A percentile compares a stretch with the other conserved stretches of the same genome.
Conservation (phyloP, 352 stramenopile genomes). For the Elongisporangium senticosum region DNA sequence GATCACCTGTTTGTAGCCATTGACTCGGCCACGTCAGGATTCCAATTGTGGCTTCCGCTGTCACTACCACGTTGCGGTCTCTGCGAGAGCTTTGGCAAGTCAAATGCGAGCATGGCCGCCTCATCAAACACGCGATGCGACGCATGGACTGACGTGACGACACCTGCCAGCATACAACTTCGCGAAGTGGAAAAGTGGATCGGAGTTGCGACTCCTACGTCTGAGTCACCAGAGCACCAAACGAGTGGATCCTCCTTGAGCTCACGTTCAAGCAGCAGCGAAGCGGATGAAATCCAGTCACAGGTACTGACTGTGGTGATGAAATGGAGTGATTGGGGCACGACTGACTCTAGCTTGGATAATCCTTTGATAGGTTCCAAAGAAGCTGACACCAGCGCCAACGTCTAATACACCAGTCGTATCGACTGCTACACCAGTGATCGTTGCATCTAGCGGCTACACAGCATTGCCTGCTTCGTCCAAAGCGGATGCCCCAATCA, state of each 20-base stretch:
- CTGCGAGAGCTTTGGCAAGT: conserved; percentile 36
- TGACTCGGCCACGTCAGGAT: conserved; percentile 6
- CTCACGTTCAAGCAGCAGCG: background rate
- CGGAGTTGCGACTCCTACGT: background rate
- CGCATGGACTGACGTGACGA: background rate
- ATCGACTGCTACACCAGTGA: background rate
- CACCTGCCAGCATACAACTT: background rate
- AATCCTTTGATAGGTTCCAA: background rate
- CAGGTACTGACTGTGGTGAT: background rate
- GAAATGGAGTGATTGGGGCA: background rate
- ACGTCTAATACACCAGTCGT: background rate
- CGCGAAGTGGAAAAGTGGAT: background rate
- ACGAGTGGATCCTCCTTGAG: background rate
- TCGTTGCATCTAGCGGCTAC: background rate
- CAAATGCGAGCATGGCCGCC: background rate
- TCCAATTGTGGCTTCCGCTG: conserved; percentile 34
- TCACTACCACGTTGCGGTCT: conserved; percentile 46
- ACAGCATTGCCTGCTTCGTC: background rate
- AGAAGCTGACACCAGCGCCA: background rate
- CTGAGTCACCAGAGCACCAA: background rate
- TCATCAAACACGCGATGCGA: background rate
- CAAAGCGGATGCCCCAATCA: background rate
- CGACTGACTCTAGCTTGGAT: background rate
- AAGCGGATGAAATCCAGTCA: background rate
- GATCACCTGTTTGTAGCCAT: conserved; percentile 6